phyloP scores from a whole-genome alignment of 1,139 yeast species.

The Zygotorulaspora mrakii region DNA sequence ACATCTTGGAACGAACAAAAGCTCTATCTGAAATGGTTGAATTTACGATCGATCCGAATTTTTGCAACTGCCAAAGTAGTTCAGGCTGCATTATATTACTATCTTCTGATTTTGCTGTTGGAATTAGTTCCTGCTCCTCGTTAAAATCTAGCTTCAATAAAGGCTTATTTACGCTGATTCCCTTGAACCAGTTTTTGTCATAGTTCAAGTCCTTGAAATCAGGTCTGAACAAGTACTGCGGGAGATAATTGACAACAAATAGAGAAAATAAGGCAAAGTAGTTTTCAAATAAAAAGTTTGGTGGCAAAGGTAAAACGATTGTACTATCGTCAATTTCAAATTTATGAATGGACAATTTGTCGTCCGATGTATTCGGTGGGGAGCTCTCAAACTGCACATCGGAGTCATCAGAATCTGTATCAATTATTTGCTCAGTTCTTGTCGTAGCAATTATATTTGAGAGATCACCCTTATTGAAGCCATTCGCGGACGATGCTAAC shows the following conservation, averaged over 20 bases:
- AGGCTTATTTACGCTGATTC: slow-evolving; percentile 1
- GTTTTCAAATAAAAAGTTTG: slow-evolving; percentile 26
- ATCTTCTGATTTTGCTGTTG: slow-evolving; percentile 11
- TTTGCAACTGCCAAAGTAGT: slow-evolving; percentile 30
- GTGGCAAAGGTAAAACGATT: slow-evolving; percentile 26
- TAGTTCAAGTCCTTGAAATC: slow-evolving; percentile 28
- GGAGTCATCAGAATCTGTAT: slow-evolving; percentile 11
- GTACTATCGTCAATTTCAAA: slow-evolving; percentile 23
- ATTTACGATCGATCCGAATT: slow-evolving; percentile 24
- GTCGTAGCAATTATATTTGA: slow-evolving; percentile 10
- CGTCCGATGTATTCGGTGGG: not conserved
- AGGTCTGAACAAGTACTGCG: slow-evolving; percentile 20
- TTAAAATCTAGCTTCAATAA: slow-evolving; percentile 2
- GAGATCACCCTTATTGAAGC: slow-evolving; percentile 18
- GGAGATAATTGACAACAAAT: slow-evolving; percentile 25
- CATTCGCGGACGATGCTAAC: slow-evolving; percentile 5
- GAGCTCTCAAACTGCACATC: slow-evolving; percentile 5
- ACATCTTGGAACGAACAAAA: slow-evolving; percentile 24
- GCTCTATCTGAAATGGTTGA: slow-evolving; percentile 23
- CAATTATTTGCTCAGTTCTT: slow-evolving; percentile 5
- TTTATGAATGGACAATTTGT: slow-evolving; percentile 10
- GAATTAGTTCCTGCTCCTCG: slow-evolving; percentile 12
- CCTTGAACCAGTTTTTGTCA: slow-evolving; percentile 28
- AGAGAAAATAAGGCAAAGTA: slow-evolving; percentile 31
- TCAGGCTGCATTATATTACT: slow-evolving; percentile 23